Conservation (phyloP, 768 basidiomycete genomes). For the Lyophyllum decastes region DNA sequence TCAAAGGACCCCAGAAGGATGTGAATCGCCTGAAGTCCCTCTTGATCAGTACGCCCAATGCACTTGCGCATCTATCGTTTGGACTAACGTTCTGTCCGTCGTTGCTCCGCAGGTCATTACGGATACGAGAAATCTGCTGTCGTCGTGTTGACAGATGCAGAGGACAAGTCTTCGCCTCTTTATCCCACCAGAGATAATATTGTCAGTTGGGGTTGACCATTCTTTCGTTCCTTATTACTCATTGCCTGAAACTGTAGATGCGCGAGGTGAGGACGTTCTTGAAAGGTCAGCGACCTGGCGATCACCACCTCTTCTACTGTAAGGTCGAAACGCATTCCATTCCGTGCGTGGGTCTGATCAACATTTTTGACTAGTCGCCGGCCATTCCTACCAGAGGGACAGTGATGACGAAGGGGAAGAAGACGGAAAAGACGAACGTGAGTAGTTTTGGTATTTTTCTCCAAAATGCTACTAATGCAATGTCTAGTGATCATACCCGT, state of each 20-base stretch:
- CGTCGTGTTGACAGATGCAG: conserved; percentile 3
- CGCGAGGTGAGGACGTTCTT: background rate
- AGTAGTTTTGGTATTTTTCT: background rate
- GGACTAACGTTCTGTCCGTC: background rate
- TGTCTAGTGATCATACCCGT: background rate
- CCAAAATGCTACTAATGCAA: background rate
- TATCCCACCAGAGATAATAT: conserved; percentile 1
- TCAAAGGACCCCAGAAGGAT: background rate
- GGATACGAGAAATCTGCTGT: background rate
- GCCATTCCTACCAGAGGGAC: background rate
- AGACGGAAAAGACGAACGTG: background rate
- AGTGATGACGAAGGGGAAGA: background rate
- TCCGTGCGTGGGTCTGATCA: background rate
- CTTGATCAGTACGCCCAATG: background rate
- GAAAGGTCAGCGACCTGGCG: background rate
- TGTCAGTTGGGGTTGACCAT: background rate
- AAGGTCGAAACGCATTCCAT: too few relatives aligned
- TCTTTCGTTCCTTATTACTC: background rate
- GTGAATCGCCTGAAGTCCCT: background rate
- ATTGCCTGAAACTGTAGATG: background rate
- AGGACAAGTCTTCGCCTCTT: background rate
- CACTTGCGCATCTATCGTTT: background rate
- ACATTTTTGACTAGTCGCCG: background rate
- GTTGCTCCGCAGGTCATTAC: background rate
- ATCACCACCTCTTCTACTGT: background rate